Conservation (phyloP, 176 grass and related monocot species). For the Bromus sterilis region DNA sequence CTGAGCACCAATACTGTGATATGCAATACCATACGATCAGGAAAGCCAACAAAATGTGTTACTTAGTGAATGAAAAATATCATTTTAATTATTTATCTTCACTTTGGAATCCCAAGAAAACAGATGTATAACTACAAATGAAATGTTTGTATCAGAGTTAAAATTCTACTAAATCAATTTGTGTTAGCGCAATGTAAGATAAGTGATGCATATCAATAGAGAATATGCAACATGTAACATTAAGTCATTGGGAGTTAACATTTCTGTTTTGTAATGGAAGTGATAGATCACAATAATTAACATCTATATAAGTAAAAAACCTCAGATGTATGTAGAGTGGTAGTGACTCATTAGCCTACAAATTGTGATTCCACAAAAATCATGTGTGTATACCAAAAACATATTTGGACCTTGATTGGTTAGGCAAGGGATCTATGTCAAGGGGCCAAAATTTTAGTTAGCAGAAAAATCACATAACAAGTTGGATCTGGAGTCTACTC, state of each 20-base stretch:
- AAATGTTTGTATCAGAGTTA: neutral
- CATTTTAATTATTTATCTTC: neutral
- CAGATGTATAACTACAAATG: neutral
- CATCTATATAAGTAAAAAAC: neutral
- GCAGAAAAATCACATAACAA: neutral
- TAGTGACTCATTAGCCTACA: neutral
- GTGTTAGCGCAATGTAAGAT: neutral
- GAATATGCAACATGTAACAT: too few relatives aligned
- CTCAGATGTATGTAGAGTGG: neutral
- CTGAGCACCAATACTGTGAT: slow-evolving; percentile 56
- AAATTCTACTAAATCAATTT: neutral
- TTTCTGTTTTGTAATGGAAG: too few relatives aligned
- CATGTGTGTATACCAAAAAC: neutral
- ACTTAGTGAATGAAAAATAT: neutral
- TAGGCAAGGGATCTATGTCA: neutral
- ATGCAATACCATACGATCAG: slow-evolving; percentile 8
- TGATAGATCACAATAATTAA: too few relatives aligned
- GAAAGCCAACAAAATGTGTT: neutral
- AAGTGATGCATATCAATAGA: neutral
- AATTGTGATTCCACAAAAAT: neutral
- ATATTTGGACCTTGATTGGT: neutral
- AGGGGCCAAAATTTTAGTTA: neutral
- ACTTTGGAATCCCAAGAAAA: neutral
- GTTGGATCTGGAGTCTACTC: neutral
- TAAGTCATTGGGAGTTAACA: too few relatives aligned